These are phyloP conservation scores for Cercospora zeina DNA, from an alignment of 2,329 filamentous ascomycete species.

Conservation along the genomic window DNA sequence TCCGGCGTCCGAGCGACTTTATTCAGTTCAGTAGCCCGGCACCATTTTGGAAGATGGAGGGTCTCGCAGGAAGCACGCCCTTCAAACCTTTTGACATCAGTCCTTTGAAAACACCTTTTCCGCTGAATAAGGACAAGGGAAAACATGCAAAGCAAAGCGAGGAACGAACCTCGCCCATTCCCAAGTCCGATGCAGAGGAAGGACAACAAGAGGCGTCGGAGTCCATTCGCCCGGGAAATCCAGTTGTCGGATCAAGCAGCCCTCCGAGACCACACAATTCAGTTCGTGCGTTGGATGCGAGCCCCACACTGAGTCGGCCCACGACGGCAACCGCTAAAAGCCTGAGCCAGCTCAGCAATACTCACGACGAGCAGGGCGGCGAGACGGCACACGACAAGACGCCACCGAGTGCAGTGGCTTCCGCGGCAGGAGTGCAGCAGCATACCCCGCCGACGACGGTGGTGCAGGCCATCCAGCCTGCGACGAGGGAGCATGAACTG, in stretches of 20 bases:
- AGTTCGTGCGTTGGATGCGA: conserved; percentile 33
- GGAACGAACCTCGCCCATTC: conserved; percentile 26
- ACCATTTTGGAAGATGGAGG: conserved; percentile 85
- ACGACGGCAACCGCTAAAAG: conserved; percentile 39
- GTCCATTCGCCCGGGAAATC: conserved; percentile 31
- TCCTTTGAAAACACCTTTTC: conserved; percentile 43
- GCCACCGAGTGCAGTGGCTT: conserved; percentile 24
- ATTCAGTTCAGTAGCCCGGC: conserved; percentile 84
- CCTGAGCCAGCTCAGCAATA: conserved; percentile 34
- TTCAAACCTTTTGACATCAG: conserved; percentile 45
- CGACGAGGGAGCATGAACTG: conserved; percentile 26
- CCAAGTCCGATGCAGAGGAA: conserved; percentile 24
- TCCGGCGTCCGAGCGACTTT: conserved; percentile 77
- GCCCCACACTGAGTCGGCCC: conserved; percentile 38
- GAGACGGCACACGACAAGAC: conserved; percentile 26
- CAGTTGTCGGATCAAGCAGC: conserved; percentile 40
- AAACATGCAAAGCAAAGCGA: conserved; percentile 30
- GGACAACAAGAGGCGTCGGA: conserved; percentile 27
- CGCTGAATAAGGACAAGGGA: conserved; percentile 36
- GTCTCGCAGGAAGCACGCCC: conserved; percentile 71
- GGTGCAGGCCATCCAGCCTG: conserved; percentile 25
- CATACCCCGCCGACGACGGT: conserved; percentile 32
- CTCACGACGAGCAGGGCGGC: conserved; percentile 20
- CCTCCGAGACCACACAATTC: conserved; percentile 33
- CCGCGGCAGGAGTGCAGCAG: conserved; percentile 28